Evolutionary conservation across 2,329 filamentous ascomycete species (phyloP), one percentile per base, ranked within the genome.

Genomic region (Capronia coronata): DNA sequence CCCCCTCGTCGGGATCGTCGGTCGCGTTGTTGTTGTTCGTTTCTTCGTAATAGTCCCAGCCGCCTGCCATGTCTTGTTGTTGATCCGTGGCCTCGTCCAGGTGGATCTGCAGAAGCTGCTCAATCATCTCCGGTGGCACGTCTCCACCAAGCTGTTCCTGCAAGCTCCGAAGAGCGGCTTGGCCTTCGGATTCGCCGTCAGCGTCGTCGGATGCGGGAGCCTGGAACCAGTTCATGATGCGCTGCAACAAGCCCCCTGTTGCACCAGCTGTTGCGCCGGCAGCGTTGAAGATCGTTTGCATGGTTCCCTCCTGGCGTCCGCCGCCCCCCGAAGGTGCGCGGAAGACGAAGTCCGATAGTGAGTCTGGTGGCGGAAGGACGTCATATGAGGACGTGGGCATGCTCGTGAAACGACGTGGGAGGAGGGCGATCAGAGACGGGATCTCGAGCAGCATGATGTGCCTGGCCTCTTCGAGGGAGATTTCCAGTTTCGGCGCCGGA

Each of bases 371-470:
- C 16, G 89, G 87, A 11, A 95, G 70, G 1, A 88, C 88, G 63
- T 95, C 90, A 18, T 87, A 93, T 14, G 87, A 80, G 55, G 85
- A 89, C 2, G 83, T 82, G 40, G 81, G 73, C 27, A 75, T 71
- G 14, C 77, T 73, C 9, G 88, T 80, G 59, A 87, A 76, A 7
- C 71, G 68, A 1, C 75, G 73, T 1, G 89, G 87, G 5, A 93
- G 75, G 32, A 85, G 71, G 0, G 79, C 75, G 59, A 91, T 84
- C 18, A 94, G 75, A 1, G 75, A 70, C 1, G 83, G 84, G 2
- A 83, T 80, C 57, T 90, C 86, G 23, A 87, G 84, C 7, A 95
- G 75, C 51, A 90, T 83, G 18, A 87, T 79, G 63, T 94, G 86
- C 37, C 90, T 78, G 2, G 85, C 86, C 47, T 87, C 76, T 58